phyloP scores from a whole-genome alignment of 208 protist genomes.

The Trichomonas gallinae region DNA sequence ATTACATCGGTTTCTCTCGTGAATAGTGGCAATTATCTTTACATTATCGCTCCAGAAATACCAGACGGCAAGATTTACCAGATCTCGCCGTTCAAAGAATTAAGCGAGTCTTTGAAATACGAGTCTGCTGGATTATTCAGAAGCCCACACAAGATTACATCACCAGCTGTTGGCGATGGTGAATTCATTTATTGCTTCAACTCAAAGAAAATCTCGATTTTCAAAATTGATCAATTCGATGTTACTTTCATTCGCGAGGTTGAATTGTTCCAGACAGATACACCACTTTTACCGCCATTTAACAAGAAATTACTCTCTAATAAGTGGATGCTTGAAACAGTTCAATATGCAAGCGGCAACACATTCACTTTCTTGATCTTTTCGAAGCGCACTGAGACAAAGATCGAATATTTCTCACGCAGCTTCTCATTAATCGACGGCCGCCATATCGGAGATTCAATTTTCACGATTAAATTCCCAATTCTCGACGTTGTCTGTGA shows the following conservation, averaged over 20 bases:
- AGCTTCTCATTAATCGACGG: background rate
- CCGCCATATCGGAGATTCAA: background rate
- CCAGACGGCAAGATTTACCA: background rate
- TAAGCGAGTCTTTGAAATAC: background rate
- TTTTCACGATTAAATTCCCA: background rate
- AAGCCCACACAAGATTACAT: background rate
- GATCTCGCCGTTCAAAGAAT: background rate
- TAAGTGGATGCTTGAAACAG: background rate
- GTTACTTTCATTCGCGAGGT: background rate
- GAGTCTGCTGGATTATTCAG: background rate
- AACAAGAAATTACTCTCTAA: background rate
- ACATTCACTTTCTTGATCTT: background rate
- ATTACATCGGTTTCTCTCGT: background rate
- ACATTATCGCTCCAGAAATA: background rate
- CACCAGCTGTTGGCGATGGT: background rate
- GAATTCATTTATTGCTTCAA: conserved; percentile 2
- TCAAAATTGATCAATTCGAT: background rate
- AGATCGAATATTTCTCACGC: background rate
- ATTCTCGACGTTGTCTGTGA: background rate
- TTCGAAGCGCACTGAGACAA: background rate
- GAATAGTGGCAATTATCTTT: background rate
- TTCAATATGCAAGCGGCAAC: background rate
- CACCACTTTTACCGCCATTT: background rate
- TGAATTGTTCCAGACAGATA: background rate
- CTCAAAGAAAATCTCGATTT: background rate